phyloP scores from a whole-genome alignment of 495 filamentous ascomycete genomes.

The Aspergillus cavernicola region DNA sequence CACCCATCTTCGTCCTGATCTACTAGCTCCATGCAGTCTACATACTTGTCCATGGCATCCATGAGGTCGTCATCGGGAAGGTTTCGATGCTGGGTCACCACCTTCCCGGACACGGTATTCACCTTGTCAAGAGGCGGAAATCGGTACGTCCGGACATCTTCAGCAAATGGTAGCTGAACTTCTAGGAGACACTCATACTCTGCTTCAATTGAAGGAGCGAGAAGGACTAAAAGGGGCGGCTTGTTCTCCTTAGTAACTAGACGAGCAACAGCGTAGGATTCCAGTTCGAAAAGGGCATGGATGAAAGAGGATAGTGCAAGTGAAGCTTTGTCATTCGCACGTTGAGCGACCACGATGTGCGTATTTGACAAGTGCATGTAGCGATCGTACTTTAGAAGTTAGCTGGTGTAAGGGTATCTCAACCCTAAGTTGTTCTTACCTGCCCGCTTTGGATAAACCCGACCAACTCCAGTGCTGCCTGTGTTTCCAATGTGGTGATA shows the following conservation, averaged over 20 bases:
- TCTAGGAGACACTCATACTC: slow-evolving; percentile 89
- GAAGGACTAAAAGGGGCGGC: slow-evolving; percentile 71
- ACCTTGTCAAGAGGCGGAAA: slow-evolving; percentile 91
- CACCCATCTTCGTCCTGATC: slow-evolving; percentile 70
- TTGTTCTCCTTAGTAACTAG: slow-evolving; percentile 78
- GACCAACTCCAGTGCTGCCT: slow-evolving; percentile 69
- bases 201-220: slow-evolving; percentile 75
- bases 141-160: slow-evolving; percentile 83
- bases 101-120: slow-evolving; percentile 83
- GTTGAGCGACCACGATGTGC: slow-evolving; percentile 69
- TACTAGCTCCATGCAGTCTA: slow-evolving; percentile 88
- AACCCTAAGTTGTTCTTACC: slow-evolving; percentile 40
- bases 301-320: slow-evolving; percentile 88
- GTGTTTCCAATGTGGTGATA: slow-evolving; percentile 75
- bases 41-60: slow-evolving; percentile 81
- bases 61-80: slow-evolving; percentile 72
- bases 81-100: slow-evolving; percentile 78
- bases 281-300: slow-evolving; percentile 79
- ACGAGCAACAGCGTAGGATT: slow-evolving; percentile 83
- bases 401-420: neutral
- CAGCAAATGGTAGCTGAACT: slow-evolving; percentile 87
- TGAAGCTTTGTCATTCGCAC: slow-evolving; percentile 66
- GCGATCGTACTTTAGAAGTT: slow-evolving; percentile 63
- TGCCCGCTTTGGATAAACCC: slow-evolving; percentile 77
- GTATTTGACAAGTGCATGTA: slow-evolving; percentile 80